A percentile compares a stretch with the other conserved stretches of the same genome.
phyloP scores from a whole-genome alignment of 345 rosid species.

The Arabidopsis arenosa region DNA sequence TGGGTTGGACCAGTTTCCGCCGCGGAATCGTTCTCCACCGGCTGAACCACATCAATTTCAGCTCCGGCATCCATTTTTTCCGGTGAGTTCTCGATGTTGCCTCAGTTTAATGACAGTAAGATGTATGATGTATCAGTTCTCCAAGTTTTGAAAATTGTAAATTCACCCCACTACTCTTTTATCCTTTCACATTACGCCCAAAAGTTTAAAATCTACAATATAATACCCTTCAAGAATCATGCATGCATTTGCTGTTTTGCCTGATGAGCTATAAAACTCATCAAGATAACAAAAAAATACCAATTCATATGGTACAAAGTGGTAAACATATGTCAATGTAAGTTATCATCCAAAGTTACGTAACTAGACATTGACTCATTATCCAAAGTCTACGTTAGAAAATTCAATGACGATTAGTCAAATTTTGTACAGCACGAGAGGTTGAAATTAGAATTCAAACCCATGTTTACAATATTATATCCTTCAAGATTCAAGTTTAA shows the following conservation, averaged over 20 bases:
- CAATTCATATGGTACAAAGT: background rate
- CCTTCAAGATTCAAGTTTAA: background rate
- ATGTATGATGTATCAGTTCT: conserved; percentile 9
- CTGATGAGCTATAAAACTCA: background rate
- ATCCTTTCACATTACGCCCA: background rate
- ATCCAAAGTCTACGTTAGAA: conserved; percentile 11
- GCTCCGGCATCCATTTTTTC: conserved; percentile 46
- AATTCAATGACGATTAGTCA: conserved; percentile 14
- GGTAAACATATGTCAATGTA: background rate
- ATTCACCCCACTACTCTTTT: conserved; percentile 1
- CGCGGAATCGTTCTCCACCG: conserved; percentile 1
- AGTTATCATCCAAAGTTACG: background rate
- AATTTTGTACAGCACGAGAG: background rate
- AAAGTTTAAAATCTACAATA: background rate
- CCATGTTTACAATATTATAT: background rate
- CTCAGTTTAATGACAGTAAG: background rate
- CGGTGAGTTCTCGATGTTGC: conserved; percentile 14
- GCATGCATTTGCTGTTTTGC: background rate
- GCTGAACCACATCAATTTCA: conserved; percentile 22
- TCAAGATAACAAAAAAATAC: background rate
- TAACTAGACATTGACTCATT: background rate
- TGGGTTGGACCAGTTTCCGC: background rate
- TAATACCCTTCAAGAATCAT: background rate
- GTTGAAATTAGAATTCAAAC: background rate
- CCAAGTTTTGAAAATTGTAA: background rate